Evolutionary conservation across 2,329 filamentous ascomycete genomes (phyloP).

Genomic region (Penicillium italicum): DNA sequence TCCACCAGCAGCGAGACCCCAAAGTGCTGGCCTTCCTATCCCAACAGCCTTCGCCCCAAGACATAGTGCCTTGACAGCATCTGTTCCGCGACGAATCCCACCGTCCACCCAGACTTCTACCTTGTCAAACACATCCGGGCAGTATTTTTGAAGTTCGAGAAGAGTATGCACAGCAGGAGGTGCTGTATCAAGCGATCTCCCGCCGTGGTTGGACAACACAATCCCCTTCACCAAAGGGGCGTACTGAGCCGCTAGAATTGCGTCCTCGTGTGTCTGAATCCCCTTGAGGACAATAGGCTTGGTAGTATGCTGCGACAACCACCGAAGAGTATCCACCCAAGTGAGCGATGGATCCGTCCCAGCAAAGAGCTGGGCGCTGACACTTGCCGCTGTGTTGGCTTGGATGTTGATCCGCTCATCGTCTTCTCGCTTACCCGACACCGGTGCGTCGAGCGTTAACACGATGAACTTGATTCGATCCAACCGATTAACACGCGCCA

Average conservation of each 20-base stretch:
- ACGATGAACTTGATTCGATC: not conserved
- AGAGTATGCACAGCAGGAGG: conserved; percentile 70
- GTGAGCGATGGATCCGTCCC: conserved; percentile 84
- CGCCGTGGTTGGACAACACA: not conserved
- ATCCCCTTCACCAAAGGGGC: conserved; percentile 74
- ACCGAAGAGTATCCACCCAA: conserved; percentile 77
- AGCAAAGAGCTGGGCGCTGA: conserved; percentile 78
- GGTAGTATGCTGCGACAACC: conserved; percentile 75
- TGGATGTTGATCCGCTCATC: not conserved
- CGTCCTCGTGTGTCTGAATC: conserved; percentile 93
- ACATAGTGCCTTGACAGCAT: not conserved
- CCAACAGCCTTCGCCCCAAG: not conserved
- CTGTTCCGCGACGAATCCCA: not conserved
- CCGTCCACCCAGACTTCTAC: not conserved
- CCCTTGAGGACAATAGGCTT: conserved; percentile 91
- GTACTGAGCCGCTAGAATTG: conserved; percentile 69
- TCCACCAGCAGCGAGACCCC: conserved; percentile 34
- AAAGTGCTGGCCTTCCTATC: not conserved
- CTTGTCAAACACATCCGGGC: conserved; percentile 58
- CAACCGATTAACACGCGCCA: not conserved
- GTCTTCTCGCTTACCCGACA: conserved; percentile 2
- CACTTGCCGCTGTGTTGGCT: conserved; percentile 53
- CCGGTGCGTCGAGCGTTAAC: conserved; percentile 1
- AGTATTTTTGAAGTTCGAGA: conserved; percentile 71
- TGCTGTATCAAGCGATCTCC: conserved; percentile 63